phyloP scores from a whole-genome alignment of 2,329 filamentous ascomycete species.

The Eutypa lata region DNA sequence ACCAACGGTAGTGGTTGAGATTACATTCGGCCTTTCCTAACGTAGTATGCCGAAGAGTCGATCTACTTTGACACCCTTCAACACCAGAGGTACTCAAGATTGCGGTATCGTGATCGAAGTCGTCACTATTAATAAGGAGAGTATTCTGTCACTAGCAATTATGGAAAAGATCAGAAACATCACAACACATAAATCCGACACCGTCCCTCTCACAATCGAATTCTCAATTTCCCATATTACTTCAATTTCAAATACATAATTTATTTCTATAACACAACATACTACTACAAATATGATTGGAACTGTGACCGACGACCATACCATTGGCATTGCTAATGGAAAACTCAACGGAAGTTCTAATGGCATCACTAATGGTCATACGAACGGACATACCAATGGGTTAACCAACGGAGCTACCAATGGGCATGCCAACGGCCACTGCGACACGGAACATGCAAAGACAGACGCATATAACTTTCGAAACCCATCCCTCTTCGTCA shows the following conservation, averaged over 20 bases:
- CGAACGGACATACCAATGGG: too few relatives aligned
- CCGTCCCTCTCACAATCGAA: background rate
- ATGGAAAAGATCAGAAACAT: background rate
- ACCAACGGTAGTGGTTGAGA: background rate
- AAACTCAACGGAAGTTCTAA: too few relatives aligned
- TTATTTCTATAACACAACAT: too few relatives aligned
- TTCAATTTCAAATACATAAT: too few relatives aligned
- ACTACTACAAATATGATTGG: too few relatives aligned
- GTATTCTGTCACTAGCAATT: background rate
- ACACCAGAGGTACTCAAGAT: background rate
- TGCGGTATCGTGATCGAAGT: background rate
- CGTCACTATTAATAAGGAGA: background rate
- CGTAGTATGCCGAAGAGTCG: background rate
- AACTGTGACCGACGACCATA: too few relatives aligned
- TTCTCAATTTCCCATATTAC: background rate
- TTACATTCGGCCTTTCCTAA: background rate
- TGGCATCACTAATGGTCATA: conserved; percentile 8
- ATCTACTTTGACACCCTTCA: background rate
- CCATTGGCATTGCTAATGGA: too few relatives aligned
- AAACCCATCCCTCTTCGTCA: conserved; percentile 58
- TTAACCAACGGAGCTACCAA: too few relatives aligned
- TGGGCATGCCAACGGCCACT: background rate
- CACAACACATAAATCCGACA: too few relatives aligned
- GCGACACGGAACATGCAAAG: background rate
- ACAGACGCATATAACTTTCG: conserved; percentile 13